Base-by-base conservation (phyloP, 1,284 basidiomycete genomes). In the Naganishia albida region DNA sequence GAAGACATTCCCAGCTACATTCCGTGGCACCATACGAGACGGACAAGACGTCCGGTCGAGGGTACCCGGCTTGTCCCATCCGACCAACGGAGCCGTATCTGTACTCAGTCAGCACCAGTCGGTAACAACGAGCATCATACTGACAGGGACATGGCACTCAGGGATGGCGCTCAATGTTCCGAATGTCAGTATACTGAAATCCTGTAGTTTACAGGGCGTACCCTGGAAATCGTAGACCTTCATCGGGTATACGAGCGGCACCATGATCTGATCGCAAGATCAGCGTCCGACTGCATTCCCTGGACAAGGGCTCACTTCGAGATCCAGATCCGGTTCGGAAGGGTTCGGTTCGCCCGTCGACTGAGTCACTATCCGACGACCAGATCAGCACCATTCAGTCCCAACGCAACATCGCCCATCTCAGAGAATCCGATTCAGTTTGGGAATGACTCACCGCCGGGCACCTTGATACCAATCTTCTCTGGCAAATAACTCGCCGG, bases 261-360 rank as follows among this genome's bases (percentile, higher is more conserved):
- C 57, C 57, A 60, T 60, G 23, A 60, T 48, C 57, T 60, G 20
- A 20, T 7, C 15, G 7, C 18, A 16, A 13, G 7, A n/a, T 53
- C 51, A 53, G 34, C 34, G 10, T 34, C 34, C 30, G 20, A 39
- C n/a, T n/a, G 3, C 2, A 15, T 28, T n/a, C 7, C 8, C 30
- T 4, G 4, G 51, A 25, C n/a, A 8, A 18, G n/a, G 7, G 1
- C 44, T 20, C 15, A 50, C 57, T 34, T 60, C 57, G 23, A 60
- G 46, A 60, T 60, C 57, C 10, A 60, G 30, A 50, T 60, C 57
- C 20, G 57, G 57, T 20, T 60, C 57, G 13, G 57, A 50, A 23
- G 34, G 57, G 34, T 60, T 42, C 38, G 57, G 57, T 15, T 48
- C 25, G 26, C 39, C 57, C n/a, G 57, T 60, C 1, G 57, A 60